phyloP scores from a whole-genome alignment of 495 filamentous ascomycete species.

The Halenospora varia region DNA sequence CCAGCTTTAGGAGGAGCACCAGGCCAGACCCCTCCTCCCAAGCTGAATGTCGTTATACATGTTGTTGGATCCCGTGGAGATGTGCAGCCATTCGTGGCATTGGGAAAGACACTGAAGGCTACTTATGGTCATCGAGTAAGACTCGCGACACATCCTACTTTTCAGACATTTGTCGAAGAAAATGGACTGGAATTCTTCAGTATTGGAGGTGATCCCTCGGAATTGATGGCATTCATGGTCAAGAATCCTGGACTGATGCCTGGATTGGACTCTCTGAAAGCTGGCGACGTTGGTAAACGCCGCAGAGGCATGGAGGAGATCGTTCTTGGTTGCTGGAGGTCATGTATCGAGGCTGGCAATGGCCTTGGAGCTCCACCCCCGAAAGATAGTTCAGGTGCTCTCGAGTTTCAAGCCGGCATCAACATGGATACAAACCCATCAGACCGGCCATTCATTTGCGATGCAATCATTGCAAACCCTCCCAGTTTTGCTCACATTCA shows the following conservation, averaged over 20 bases:
- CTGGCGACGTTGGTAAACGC: conserved; percentile 63
- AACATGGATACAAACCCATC: conserved; percentile 27
- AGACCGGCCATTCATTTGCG: conserved; percentile 65
- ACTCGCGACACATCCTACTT: conserved; percentile 70
- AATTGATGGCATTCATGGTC: conserved; percentile 85
- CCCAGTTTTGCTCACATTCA: conserved; percentile 79
- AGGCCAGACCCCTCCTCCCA: conserved; percentile 51
- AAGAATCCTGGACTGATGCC: conserved; percentile 81
- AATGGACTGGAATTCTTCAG: conserved; percentile 74
- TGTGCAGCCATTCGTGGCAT: conserved; percentile 69
- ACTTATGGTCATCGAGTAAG: conserved; percentile 70
- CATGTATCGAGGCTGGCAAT: conserved; percentile 61
- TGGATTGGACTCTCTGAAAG: conserved; percentile 58
- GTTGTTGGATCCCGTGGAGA: conserved; percentile 78
- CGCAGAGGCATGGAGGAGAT: conserved; percentile 65
- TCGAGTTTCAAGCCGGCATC: conserved; percentile 31
- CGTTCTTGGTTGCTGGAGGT: conserved; percentile 74
- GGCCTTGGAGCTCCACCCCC: conserved; percentile 35
- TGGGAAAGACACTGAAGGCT: conserved; percentile 59
- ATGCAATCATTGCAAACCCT: conserved; percentile 82
- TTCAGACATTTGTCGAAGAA: conserved; percentile 64
- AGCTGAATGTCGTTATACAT: conserved; percentile 74
- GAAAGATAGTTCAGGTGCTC: conserved; percentile 11
- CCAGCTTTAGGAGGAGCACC: conserved; percentile 54
- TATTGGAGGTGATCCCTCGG: conserved; percentile 73